Conservation (phyloP, 2,329 filamentous ascomycete species). For the Colletotrichum tropicale region DNA sequence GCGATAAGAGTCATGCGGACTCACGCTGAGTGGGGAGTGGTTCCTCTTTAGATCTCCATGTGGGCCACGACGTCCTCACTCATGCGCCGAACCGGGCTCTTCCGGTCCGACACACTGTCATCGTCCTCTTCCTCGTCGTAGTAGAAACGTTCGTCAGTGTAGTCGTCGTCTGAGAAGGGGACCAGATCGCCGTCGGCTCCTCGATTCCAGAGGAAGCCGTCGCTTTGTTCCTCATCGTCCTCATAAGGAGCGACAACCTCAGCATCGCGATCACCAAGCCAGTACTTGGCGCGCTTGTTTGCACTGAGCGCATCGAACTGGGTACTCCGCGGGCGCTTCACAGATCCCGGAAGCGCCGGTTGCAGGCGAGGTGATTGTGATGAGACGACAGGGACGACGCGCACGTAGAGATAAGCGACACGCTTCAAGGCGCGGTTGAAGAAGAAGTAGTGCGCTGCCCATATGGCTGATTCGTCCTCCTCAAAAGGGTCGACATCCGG, state of each 20-base stretch:
- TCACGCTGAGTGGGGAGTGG: conserved; percentile 6
- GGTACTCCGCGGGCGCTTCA: conserved; percentile 30
- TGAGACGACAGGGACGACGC: conserved; percentile 81
- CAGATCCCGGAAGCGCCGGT: conserved; percentile 24
- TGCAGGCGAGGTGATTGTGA: conserved; percentile 44
- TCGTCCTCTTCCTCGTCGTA: conserved; percentile 49
- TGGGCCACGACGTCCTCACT: conserved; percentile 67
- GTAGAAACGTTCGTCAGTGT: conserved; percentile 49
- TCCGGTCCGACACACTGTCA: conserved; percentile 40
- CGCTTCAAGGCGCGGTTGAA: conserved; percentile 93
- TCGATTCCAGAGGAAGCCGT: conserved; percentile 61
- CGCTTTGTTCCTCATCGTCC: conserved; percentile 54
- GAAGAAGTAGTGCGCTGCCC: conserved; percentile 96
- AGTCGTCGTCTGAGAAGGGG: conserved; percentile 56
- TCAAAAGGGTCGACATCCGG: conserved; percentile 91
- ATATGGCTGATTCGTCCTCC: conserved; percentile 91
- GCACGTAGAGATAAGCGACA: conserved; percentile 91
- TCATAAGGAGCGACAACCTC: conserved; percentile 49
- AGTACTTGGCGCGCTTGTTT: conserved; percentile 84
- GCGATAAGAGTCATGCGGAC: conserved; percentile 2
- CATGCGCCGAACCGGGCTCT: conserved; percentile 55
- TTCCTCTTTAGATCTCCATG: conserved; percentile 61
- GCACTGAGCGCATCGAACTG: conserved; percentile 50
- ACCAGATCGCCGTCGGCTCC: conserved; percentile 64
- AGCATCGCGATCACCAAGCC: conserved; percentile 75